Percentiles rank a stretch among this genome's conserved stretches.
phyloP scores from a whole-genome alignment of 164 flowering plant genomes.

The Liquidambar formosana region DNA sequence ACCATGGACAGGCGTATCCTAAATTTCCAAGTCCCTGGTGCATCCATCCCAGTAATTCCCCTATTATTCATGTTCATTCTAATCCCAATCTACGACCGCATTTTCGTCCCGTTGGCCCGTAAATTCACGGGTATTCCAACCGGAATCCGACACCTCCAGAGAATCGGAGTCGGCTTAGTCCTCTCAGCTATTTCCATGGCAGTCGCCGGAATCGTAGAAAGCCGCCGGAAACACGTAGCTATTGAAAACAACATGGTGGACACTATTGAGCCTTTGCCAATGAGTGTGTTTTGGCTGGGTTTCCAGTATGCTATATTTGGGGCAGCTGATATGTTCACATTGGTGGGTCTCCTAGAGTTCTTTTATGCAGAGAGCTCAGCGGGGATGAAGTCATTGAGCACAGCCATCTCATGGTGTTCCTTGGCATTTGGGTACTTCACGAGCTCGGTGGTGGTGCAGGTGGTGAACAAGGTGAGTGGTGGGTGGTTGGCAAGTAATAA shows the following conservation, averaged over 20 bases:
- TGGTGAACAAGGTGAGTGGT: conserved; percentile 62
- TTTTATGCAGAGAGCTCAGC: conserved; percentile 67
- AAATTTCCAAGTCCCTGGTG: conserved; percentile 50
- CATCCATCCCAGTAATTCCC: conserved; percentile 68
- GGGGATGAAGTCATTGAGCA: conserved; percentile 63
- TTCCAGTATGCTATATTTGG: conserved; percentile 66
- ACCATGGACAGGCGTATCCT: conserved; percentile 53
- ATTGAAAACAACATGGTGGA: conserved; percentile 53
- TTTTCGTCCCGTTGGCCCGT: conserved; percentile 59
- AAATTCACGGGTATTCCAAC: conserved; percentile 62
- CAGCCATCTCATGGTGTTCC: conserved; percentile 65
- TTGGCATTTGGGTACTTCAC: conserved; percentile 62
- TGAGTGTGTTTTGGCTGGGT: conserved; percentile 66
- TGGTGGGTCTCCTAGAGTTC: conserved; percentile 69
- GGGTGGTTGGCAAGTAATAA: conserved; percentile 75
- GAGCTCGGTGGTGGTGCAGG: conserved; percentile 63
- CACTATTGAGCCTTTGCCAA: conserved; percentile 46
- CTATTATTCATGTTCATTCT: conserved; percentile 48
- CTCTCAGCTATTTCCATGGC: conserved; percentile 68
- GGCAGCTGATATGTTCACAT: conserved; percentile 68
- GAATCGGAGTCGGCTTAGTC: conserved; percentile 62
- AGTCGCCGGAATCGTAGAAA: conserved; percentile 52
- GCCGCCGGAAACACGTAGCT: conserved; percentile 50
- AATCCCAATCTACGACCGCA: conserved; percentile 60
- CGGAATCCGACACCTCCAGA: conserved; percentile 60